phyloP scores from a whole-genome alignment of 148 eudicot species.

The Salicornia ramosissima region DNA sequence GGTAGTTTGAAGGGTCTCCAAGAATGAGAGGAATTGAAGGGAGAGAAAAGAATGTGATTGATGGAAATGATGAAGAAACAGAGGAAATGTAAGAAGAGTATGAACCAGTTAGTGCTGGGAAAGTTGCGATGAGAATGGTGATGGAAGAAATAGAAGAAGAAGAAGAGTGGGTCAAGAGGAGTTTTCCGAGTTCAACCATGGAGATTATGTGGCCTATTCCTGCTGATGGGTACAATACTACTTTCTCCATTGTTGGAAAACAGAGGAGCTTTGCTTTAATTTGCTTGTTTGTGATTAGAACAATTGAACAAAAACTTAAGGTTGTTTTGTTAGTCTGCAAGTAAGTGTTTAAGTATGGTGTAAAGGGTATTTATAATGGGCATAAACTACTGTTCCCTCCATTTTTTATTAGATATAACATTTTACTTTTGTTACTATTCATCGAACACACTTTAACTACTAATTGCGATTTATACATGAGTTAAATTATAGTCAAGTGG shows the following conservation, averaged over 20 bases:
- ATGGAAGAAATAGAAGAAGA: conserved; percentile 34
- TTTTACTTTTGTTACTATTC: no score
- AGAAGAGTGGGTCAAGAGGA: conserved; percentile 26
- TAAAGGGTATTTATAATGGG: no score
- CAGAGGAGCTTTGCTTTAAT: no score
- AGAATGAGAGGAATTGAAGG: conserved; percentile 30
- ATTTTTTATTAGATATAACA: no score
- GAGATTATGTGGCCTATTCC: conserved; percentile 55
- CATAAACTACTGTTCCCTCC: no score
- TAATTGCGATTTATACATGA: no score
- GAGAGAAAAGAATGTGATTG: conserved; percentile 47
- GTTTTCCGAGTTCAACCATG: conserved; percentile 60
- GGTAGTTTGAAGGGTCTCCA: conserved; percentile 16
- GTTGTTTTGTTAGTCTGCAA: no score
- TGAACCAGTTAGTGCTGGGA: conserved; percentile 29
- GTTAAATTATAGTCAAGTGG: no score
- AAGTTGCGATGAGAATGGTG: conserved; percentile 31
- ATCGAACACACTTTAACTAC: no score
- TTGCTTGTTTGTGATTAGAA: no score
- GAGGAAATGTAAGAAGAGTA: conserved; percentile 29
- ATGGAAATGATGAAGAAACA: conserved; percentile 33
- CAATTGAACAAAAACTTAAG: no score
- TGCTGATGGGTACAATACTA: conserved; percentile 46
- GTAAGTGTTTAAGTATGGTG: no score
- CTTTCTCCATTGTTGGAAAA: conserved; percentile 15